phyloP scores from a whole-genome alignment of 2,329 filamentous ascomycete species.

The Aspergillus sp. region DNA sequence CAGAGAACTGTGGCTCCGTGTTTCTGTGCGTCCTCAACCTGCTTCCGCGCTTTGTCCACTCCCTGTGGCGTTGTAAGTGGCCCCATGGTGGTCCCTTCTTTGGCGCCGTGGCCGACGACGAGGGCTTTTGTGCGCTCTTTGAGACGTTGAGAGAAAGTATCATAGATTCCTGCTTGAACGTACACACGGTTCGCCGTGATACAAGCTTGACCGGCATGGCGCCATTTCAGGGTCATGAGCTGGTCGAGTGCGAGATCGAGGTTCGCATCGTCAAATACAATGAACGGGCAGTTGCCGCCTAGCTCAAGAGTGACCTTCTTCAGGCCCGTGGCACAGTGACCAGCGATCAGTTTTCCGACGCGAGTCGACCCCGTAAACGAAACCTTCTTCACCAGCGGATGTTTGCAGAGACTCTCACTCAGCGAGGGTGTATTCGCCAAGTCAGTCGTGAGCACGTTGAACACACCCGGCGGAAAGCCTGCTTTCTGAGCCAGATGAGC shows the following conservation, averaged over 20 bases:
- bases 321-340: constrained; percentile 52
- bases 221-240: constrained; percentile 38
- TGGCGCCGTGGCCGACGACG: constrained; percentile 55
- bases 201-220: constrained; percentile 40
- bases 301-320: constrained; percentile 61
- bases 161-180: constrained; percentile 39
- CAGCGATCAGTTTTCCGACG: constrained; percentile 57
- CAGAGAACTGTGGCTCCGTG: constrained; percentile 61
- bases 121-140: constrained; percentile 47
- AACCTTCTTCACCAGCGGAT: constrained; percentile 55
- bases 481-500: constrained; percentile 47
- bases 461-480: constrained; percentile 53
- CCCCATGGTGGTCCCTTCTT: constrained; percentile 51
- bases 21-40: constrained; percentile 58
- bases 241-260: constrained; percentile 42
- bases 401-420: constrained; percentile 47
- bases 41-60: constrained; percentile 49
- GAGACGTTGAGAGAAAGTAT: constrained; percentile 50
- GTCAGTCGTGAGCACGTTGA: constrained; percentile 54
- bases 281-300: constrained; percentile 59
- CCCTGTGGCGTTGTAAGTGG: constrained; percentile 53
- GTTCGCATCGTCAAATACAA: constrained; percentile 60
- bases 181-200: constrained; percentile 41
- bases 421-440: constrained; percentile 34
- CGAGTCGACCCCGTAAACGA: constrained; percentile 55